phyloP scores from a whole-genome alignment of 257 asterid species.

The Orobanche coerulescens region DNA sequence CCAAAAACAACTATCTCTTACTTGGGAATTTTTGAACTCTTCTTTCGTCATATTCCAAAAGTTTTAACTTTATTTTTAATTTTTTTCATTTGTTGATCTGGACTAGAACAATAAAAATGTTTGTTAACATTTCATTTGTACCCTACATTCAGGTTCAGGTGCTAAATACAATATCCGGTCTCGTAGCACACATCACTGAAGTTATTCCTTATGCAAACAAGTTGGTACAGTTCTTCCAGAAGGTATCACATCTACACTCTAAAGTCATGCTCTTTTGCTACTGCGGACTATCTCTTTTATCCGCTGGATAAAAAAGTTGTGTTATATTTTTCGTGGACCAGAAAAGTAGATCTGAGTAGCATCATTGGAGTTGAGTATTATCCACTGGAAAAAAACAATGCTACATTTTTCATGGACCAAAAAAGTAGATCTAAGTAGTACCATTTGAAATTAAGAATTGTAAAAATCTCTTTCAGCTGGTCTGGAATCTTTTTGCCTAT shows the following conservation, averaged over 20 bases:
- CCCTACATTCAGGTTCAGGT: slow-evolving; percentile 76
- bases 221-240: slow-evolving; percentile 75
- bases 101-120: not conserved
- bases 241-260: slow-evolving; percentile 41
- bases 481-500: not conserved
- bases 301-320: not conserved
- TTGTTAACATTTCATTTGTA: slow-evolving; percentile 13
- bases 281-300: not conserved
- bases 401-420: not conserved
- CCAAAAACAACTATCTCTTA: not conserved
- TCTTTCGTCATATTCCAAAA: slow-evolving; percentile 13
- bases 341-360: slow-evolving; percentile 1
- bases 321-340: not conserved
- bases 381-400: not conserved
- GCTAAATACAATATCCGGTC: slow-evolving; percentile 74
- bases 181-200: slow-evolving; percentile 65
- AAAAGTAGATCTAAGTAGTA: not conserved
- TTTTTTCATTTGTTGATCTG: not conserved
- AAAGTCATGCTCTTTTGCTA: slow-evolving; percentile 2
- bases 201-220: slow-evolving; percentile 70
- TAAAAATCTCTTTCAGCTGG: not conserved
- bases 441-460: not conserved
- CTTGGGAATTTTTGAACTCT: slow-evolving; percentile 5
- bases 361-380: not conserved
- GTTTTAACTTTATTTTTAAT: not conserved